Conservation (phyloP, 1,139 yeast species). For the Eremothecium gossypii region DNA sequence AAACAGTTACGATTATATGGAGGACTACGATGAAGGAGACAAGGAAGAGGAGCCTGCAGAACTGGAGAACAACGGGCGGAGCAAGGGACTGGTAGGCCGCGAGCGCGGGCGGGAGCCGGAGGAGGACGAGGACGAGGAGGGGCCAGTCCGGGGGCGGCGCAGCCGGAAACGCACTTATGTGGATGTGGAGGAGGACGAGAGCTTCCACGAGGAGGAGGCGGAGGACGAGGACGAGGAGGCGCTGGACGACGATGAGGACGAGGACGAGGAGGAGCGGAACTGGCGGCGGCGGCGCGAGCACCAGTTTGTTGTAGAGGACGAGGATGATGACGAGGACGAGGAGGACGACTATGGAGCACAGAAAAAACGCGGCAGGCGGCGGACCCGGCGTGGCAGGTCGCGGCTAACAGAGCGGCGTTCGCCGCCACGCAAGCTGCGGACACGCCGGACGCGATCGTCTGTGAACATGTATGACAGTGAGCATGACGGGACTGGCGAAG, state of each 20-base stretch:
- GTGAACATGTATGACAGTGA: constrained; percentile 10
- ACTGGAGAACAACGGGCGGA: not conserved
- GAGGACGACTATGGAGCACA: constrained; percentile 13
- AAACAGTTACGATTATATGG: constrained; percentile 26
- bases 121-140: constrained; percentile 13
- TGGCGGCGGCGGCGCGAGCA: constrained; percentile 15
- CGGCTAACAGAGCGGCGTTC: constrained; percentile 4
- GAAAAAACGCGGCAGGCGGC: constrained; percentile 17
- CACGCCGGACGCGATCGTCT: constrained; percentile 12
- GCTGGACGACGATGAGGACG: constrained; percentile 27
- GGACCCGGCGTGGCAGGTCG: constrained; percentile 8
- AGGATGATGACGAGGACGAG: constrained; percentile 21
- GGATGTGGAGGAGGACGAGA: constrained; percentile 21
- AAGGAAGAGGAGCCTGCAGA: constrained; percentile 2
- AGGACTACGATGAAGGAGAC: constrained; percentile 17
- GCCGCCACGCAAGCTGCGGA: constrained; percentile 10
- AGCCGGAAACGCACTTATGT: constrained; percentile 1
- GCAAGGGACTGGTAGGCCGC: constrained; percentile 9
- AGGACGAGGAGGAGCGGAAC: constrained; percentile 16
- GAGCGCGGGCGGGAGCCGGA: constrained; percentile 6
- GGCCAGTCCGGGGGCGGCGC: constrained; percentile 14
- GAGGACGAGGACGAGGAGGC: constrained; percentile 16
- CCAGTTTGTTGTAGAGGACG: constrained; percentile 24
- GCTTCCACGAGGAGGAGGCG: constrained; percentile 28
- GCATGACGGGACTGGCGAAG: constrained; percentile 12